Conservation (phyloP, 345 rosid species). For the Hibiscus trionum region DNA sequence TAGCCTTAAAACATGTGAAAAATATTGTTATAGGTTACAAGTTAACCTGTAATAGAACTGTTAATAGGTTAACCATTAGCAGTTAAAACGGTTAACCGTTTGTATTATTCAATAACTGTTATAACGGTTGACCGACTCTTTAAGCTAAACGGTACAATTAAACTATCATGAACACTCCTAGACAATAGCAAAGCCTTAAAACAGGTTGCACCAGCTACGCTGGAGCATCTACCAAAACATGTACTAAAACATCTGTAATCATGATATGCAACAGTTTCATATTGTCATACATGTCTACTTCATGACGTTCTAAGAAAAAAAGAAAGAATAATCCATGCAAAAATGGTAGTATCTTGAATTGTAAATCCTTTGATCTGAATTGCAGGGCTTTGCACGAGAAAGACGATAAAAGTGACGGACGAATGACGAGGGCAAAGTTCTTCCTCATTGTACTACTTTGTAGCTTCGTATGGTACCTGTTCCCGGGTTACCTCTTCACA, state of each 20-base stretch:
- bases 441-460: slow-evolving; percentile 63
- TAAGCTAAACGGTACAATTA: too few species aligned
- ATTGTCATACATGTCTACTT: not conserved
- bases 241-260: not conserved
- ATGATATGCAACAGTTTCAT: not conserved
- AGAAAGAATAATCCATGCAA: not conserved
- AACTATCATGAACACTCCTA: too few species aligned
- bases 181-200: not conserved
- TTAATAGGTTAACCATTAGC: too few species aligned
- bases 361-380: not conserved
- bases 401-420: slow-evolving; percentile 65
- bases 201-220: not conserved
- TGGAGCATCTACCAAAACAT: not conserved
- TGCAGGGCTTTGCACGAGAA: slow-evolving; percentile 85
- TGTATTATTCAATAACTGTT: too few species aligned
- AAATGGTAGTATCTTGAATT: not conserved
- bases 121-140: too few species aligned
- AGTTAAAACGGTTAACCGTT: too few species aligned
- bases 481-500: slow-evolving; percentile 73
- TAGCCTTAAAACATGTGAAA: too few species aligned
- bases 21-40: too few species aligned
- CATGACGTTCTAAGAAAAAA: not conserved
- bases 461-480: slow-evolving; percentile 63
- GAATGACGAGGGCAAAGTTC: slow-evolving; percentile 73
- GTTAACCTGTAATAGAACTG: too few species aligned